Base-by-base conservation (phyloP, 2,329 filamentous ascomycete species). In the Byssothecium circinans region DNA sequence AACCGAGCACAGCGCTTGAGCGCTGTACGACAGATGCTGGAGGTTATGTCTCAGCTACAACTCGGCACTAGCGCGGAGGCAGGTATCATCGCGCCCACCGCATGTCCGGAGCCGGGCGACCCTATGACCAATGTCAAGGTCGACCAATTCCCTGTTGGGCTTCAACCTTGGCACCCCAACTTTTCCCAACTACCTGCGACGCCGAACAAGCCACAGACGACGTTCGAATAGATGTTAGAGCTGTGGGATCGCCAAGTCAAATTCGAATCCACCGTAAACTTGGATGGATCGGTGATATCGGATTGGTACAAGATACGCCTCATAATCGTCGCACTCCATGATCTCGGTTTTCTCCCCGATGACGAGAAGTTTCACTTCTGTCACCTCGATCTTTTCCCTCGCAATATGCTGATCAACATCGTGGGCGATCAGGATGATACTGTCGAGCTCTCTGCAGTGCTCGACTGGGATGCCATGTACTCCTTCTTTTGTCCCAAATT, bases 401-500 rank as follows among this genome's bases (percentile, higher is more conserved):
- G 54, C 7, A 66, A 65, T 33, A 44, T 66, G 15, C 45, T 65
- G 15, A 49, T 55, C 17, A 38, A 57, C 5, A 33, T 54, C 6
- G 6, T 22, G 15, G 33, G n/a, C n/a, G n/a, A n/a, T n/a, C n/a
- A 56, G n/a, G 32, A 54, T 0, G 15, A 40, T 1, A 40, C 36
- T 14, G 25, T 57, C 2, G 20, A 43, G 4, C 56, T 65, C 8
- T 61, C 49, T 10, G 61, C 52, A 2, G 52, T 65, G 18, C 18
- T 67, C 2, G 58, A 61, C 41, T 63, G 60, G 58, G 59, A 62
- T 29, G 15, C 18, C 8, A 46, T 47, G 2, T 49, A 33, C 25
- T 62, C 65, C 2, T 15, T 48, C n/a, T 56, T 65, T 18, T 50
- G 39, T 6, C 62, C 63, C 8, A 43, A 46, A 23, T 58, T 62